Evolutionary conservation across 306 rosid species (phyloP), one percentile per base, ranked within the genome.

Genomic region (Quercus suber): DNA sequence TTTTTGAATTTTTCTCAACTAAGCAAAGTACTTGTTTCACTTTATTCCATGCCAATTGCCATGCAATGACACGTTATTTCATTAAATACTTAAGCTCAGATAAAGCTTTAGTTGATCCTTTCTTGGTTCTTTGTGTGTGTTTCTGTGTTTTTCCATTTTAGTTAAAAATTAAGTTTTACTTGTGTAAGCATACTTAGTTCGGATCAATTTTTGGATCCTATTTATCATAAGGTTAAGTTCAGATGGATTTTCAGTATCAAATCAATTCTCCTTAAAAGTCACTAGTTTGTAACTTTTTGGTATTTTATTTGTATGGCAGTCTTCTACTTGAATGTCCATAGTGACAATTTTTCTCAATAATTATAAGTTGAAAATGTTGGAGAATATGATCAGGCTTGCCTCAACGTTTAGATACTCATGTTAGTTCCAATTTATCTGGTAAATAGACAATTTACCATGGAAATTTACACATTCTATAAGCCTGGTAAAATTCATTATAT

Each of bases 301-400:
- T 23, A 58, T 58, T 65, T 64, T 11, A 55, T 31, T 76, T 56
- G 51, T 52, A 27, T 28, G 60, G 57, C 27, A 35, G 53, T 76
- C 43, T 25, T 61, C 63, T 58, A 45, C 75, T 74, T 59, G 70
- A 12, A 79, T 35, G 59, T 23, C 25, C 45, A 58, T 51, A 13
- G n/a, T 33, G 4, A 37, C 5, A 23, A 17, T 15, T 68, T 35
- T 43, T 61, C 69, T 61, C 75, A 75, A 3, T 79, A 15, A 55
- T 79, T 20, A 31, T 43, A 31, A 55, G 31, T 20, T 14, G 20
- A 17, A 23, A 23, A 27, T 58, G 49, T 74, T 78, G 73, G 21
- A 74, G 77, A 69, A 78, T 68, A 23, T 63, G 75, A 69, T 63
- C 55, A 14, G 23, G 9, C 45, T 33, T 55, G 5, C 68, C 23